Base-by-base conservation (phyloP, 768 basidiomycete genomes). In the Mycena galopus region DNA sequence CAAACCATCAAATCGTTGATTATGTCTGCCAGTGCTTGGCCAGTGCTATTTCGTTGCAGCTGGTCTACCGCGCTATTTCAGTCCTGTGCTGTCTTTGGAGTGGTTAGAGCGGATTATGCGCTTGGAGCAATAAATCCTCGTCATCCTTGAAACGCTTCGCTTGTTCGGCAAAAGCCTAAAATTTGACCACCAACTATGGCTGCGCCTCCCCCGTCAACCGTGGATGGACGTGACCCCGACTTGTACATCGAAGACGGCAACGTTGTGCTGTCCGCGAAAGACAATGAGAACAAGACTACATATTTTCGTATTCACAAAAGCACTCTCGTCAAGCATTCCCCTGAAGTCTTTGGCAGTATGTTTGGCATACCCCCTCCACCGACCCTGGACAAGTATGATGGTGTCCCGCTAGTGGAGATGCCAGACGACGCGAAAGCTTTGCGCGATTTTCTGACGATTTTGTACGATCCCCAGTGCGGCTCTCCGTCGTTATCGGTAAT, bases 261-360 rank as follows among this genome's bases (percentile, higher is more conserved):
- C 12, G 23, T 61, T 17, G 42, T 61, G 2, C 44, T 69, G 42
- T 37, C 68, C 8, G 67, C 60, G 33, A 55, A 56, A n/a, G 29
- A 69, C 51, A 47, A 29, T 23, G 17, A 60, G 9, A 33, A 57
- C 11, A 19, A 16, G 3, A 57, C 37, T 27, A 11, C 10, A 30
- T 71, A 71, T 23, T 65, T 71, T n/a, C 62, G 69, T 14, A 23
- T 65, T 4, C 32, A 65, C 14, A 58, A 23, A n/a, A 29, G 50
- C 17, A 58, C 57, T 10, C 69, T 71, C 16, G 44, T 42, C 5
- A 30, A 53, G 35, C 42, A 65, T 30, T 71, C 69, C 0, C 63
- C 69, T 2, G n/a, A 50, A 7, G 57, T 42, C 3, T 71, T 71
- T 9, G 44, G 23, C 19, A 33, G 65, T 12, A 65, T 66, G 64